Evolutionary conservation across 768 basidiomycete species (phyloP).

Genomic region (Lactifluus pinguis): DNA sequence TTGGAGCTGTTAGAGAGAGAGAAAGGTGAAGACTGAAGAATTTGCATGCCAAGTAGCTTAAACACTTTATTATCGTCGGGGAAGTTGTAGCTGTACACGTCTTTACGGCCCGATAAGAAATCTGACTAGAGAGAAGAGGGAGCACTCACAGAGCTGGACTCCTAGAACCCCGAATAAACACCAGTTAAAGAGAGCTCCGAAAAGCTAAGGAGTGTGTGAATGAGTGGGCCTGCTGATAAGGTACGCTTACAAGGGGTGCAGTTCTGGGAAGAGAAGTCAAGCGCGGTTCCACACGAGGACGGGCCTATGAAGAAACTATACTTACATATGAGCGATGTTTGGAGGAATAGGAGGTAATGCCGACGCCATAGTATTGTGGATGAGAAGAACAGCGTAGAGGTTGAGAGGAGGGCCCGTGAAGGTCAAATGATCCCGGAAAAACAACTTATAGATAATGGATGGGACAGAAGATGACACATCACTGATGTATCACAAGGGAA

Average conservation of each 20-base stretch:
- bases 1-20: no score
- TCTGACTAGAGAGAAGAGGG: no score
- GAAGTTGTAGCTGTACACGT: slow-evolving; percentile 13
- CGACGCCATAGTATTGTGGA: background rate
- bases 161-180: slow-evolving; percentile 2
- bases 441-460: no score
- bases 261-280: background rate
- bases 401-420: background rate
- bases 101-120: background rate
- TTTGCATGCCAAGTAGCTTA: background rate
- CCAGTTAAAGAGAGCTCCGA: slow-evolving; percentile 7
- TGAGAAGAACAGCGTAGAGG: background rate
- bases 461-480: no score
- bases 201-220: background rate
- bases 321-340: background rate
- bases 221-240: no score
- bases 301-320: background rate
- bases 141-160: background rate
- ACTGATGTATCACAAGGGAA: no score
- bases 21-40: background rate
- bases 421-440: background rate
- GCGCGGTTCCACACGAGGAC: background rate
- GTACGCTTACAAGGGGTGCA: background rate
- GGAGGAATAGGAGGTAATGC: background rate
- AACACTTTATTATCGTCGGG: background rate